Evolutionary conservation across 352 stramenopile genomes (phyloP).

Genomic region (Pythium plurisporium): DNA sequence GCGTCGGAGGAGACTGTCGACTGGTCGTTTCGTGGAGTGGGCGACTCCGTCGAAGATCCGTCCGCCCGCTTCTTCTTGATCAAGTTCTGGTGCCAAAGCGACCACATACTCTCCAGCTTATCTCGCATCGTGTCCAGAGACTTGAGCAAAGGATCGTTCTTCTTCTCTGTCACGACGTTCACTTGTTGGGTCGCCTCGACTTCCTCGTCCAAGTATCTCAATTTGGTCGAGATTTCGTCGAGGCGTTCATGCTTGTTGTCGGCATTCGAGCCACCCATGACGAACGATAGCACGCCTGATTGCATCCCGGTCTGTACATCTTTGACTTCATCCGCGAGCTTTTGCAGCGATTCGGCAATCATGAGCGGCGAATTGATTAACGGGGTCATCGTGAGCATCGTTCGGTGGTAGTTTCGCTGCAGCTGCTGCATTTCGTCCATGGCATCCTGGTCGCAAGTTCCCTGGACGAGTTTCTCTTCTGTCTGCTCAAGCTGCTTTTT

Average conservation of each 20-base stretch:
- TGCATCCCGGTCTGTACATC: constrained; percentile 50
- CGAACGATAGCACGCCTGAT: constrained; percentile 33
- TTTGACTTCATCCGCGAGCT: constrained; percentile 50
- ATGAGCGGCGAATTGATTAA: constrained; percentile 53
- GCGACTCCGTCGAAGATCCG: background rate
- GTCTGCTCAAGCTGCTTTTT: constrained; percentile 50
- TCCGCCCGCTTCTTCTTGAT: constrained; percentile 12
- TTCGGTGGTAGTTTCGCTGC: constrained; percentile 58
- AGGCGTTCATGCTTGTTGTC: constrained; percentile 9
- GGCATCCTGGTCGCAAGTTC: constrained; percentile 50
- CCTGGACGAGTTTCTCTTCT: constrained; percentile 58
- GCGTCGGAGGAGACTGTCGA: constrained; percentile 14
- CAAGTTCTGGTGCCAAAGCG: constrained; percentile 64
- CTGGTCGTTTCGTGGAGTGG: constrained; percentile 1
- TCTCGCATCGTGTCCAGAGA: constrained; percentile 56
- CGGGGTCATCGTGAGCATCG: constrained; percentile 49
- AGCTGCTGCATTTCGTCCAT: constrained; percentile 58
- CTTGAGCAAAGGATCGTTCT: constrained; percentile 75
- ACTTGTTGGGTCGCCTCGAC: constrained; percentile 60
- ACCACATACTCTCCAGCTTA: constrained; percentile 61
- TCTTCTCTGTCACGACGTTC: constrained; percentile 66
- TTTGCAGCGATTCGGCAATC: constrained; percentile 56
- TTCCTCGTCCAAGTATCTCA: constrained; percentile 64
- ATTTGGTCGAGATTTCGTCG: constrained; percentile 52
- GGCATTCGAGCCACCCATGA: constrained; percentile 8